Percentiles rank a stretch among this genome's conserved stretches.
These are phyloP conservation scores for Auxenochlorella pyrenoidosa DNA, from an alignment of 139 green algal species.

Conservation along the genomic window DNA sequence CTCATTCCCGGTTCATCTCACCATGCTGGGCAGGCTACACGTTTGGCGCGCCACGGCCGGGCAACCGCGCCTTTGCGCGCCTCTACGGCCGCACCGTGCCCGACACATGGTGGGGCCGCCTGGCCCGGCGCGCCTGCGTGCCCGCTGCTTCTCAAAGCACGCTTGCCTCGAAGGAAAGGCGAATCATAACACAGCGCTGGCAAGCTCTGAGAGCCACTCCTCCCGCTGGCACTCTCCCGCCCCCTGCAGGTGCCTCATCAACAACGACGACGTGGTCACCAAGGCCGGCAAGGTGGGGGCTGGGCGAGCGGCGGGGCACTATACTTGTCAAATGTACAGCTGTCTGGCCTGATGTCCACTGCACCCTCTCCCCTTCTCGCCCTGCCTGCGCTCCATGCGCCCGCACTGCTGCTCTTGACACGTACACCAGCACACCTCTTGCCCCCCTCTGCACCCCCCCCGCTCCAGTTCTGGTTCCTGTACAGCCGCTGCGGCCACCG, in stretches of 20 bases:
- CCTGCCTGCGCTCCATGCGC: not conserved
- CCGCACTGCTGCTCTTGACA: not conserved
- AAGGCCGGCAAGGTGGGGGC: constrained; percentile 38
- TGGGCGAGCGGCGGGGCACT: too few relatives aligned
- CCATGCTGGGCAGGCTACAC: constrained; percentile 43
- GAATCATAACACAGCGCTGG: too few relatives aligned
- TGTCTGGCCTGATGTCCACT: too few relatives aligned
- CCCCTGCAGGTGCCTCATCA: constrained; percentile 63
- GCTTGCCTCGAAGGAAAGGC: too few relatives aligned
- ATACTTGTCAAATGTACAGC: too few relatives aligned
- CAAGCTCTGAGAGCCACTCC: too few relatives aligned
- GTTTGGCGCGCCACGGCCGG: constrained; percentile 66
- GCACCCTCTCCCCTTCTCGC: too few relatives aligned
- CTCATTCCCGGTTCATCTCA: not conserved
- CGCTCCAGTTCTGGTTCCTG: constrained; percentile 32
- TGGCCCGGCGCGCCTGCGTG: too few relatives aligned
- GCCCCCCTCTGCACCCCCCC: too few relatives aligned
- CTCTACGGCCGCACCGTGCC: constrained; percentile 55
- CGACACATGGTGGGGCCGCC: constrained; percentile 55
- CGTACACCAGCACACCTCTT: too few relatives aligned
- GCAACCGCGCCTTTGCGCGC: constrained; percentile 70
- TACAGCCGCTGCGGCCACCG: constrained; percentile 57
- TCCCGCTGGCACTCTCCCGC: not conserved
- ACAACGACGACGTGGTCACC: constrained; percentile 56
- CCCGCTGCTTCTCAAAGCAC: too few relatives aligned